Percentiles rank a stretch among this genome's conserved stretches.
Evolutionary conservation across 805 yeast species (phyloP).

Genomic region (Huiozyma naganishii): DNA sequence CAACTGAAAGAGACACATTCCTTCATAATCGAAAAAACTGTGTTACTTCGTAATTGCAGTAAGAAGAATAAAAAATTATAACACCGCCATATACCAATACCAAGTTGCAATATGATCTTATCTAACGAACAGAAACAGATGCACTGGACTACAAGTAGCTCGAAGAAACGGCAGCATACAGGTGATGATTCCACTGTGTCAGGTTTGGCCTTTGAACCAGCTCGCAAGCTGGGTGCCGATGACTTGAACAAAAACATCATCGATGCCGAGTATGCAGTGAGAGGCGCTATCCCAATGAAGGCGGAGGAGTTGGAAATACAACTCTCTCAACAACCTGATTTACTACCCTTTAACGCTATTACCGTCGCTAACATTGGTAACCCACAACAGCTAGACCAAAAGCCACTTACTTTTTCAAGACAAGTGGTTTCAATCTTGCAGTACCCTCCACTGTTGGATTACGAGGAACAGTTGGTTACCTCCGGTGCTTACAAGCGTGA

Average conservation of each 20-base stretch:
- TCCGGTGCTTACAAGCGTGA: constrained; percentile 42
- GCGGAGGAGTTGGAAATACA: constrained; percentile 72
- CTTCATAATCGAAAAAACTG: no score
- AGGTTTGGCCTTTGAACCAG: constrained; percentile 14
- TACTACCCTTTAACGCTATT: constrained; percentile 66
- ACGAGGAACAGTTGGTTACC: constrained; percentile 7
- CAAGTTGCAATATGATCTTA: no score
- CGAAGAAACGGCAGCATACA: no score
- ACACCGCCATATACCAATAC: no score
- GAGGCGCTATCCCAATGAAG: constrained; percentile 86
- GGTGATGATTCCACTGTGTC: no score
- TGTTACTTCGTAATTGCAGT: no score
- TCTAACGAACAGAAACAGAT: no score
- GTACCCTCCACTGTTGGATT: constrained; percentile 57
- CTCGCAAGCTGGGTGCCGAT: constrained; percentile 24
- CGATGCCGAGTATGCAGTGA: constrained; percentile 87
- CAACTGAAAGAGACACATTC: no score
- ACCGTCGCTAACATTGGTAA: constrained; percentile 92
- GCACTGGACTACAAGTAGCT: no score
- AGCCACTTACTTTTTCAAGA: constrained; percentile 87
- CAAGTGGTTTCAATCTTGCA: constrained; percentile 80
- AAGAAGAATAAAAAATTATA: no score
- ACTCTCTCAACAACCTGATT: constrained; percentile 41
- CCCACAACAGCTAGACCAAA: constrained; percentile 92
- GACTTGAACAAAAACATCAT: constrained; percentile 66